Evolutionary conservation across 2,329 filamentous ascomycete genomes (phyloP), one percentile per base, ranked within the genome.

Genomic region (Chrysoporthe cubensis): DNA sequence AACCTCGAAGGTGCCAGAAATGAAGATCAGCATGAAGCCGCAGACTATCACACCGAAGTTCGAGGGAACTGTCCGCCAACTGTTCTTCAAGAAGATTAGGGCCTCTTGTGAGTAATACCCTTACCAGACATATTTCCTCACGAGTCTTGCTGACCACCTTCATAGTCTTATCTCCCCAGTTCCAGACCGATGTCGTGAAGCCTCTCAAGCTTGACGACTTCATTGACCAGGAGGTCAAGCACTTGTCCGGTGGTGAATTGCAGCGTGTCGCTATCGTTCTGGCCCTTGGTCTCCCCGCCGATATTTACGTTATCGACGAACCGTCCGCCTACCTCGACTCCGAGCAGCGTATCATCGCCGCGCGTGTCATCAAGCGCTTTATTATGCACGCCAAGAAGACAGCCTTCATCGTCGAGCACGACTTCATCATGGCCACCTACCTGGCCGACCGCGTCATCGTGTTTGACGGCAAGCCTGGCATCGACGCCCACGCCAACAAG

Each of bases 311-410:
- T 72, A 99, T 99, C 76, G 96, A 99, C 78, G 96, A 99, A 83
- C 96, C 96, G 59, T 96, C 92, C 73, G 94, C 94, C 71, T 99
- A 99, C 81, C 91, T 99, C 68, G 96, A 99, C 80, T 98, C 96
- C 62, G 96, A 99, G 83, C 96, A 99, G 83, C 95, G 96, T 91
- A 97, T 99, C 77, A 90, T 99, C 75, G 95, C 94, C 70, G 91
- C 95, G 58, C 91, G 94, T 78, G 96, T 99, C 78, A 99, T 99
- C 84, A 99, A 99, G 87, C 91, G 96, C 73, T 99, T 97, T 87
- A 99, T 99, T 82, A 99, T 99, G 96, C 95, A 99, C 85, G 90
- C 94, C 75, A 98, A 98, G 90, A 98, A 98, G 89, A 99, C 96
- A 0, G 96, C 96, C 62, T 99, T 99, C 80, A 90, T 99, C 74